Evolutionary conservation across 1,284 basidiomycete genomes (phyloP).

Genomic region (Lentinula novae-zelandiae): DNA sequence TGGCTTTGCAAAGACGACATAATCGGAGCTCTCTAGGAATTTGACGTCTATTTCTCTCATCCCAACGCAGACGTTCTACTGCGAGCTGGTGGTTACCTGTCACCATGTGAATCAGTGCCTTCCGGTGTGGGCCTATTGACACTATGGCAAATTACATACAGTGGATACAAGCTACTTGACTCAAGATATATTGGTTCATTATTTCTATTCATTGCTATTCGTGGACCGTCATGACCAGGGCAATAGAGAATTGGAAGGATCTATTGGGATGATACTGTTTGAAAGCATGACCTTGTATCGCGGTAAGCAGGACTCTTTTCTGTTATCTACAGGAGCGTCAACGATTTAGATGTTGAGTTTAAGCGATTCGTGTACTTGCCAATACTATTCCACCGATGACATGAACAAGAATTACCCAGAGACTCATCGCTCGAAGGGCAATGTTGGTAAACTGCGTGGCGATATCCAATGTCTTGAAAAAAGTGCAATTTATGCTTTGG

Average conservation of each 20-base stretch:
- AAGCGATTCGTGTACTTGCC: neutral
- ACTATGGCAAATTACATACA: neutral
- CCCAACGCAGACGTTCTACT: no score
- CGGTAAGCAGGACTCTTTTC: neutral
- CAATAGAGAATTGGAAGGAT: neutral
- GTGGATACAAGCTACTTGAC: neutral
- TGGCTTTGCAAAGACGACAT: no score
- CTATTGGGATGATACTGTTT: neutral
- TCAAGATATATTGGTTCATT: neutral
- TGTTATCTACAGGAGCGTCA: neutral
- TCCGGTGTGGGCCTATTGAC: no score
- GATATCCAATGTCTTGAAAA: slow-evolving; percentile 62
- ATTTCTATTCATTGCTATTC: neutral
- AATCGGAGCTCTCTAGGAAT: no score
- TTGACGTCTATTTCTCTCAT: no score
- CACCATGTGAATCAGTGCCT: no score
- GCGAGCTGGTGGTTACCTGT: no score
- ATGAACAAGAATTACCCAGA: slow-evolving; percentile 1
- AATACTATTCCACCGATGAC: slow-evolving; percentile 1
- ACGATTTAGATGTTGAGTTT: neutral
- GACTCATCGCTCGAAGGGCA: slow-evolving; percentile 5
- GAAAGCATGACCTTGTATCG: neutral
- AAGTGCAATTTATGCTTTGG: slow-evolving; percentile 64
- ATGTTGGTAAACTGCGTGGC: slow-evolving; percentile 29
- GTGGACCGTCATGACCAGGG: neutral